Evolutionary conservation across 2,329 filamentous ascomycete genomes (phyloP), one percentile per base, ranked within the genome.

Genomic region (Colletotrichum lindemuthianum): DNA sequence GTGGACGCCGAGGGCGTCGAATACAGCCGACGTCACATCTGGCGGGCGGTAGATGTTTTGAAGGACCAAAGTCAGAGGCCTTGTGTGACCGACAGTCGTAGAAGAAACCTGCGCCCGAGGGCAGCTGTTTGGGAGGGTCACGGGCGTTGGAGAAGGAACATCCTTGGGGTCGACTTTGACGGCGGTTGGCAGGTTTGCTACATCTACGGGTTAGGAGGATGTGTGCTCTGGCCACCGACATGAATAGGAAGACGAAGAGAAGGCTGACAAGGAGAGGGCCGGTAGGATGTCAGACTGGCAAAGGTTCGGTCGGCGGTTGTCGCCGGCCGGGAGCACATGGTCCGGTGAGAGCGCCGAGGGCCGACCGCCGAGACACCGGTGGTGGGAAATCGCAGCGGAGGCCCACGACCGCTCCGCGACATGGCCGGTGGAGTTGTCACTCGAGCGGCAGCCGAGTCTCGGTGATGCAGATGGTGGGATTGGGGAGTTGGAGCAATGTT

Each of bases 1-100:
- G 69, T 87, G 81, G 37, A 88, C 77, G 5, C 86, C 86, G 41
- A 90, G 79, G 10, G 86, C 86, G 64, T 83, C 79, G 58, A 90
- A 83, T 65, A 88, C 82, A 44, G 79, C 70, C 45, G 82, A 72
- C 34, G 71, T 74, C 63, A 86, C 75, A 59, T 86, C 83, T 24
- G 75, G 72, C 3, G 85, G 83, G 43, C 87, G 83, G 57, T 86
- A 80, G 34, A 87, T 82, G 37, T 75, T 76, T 70, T 86, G 84
- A 39, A 90, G 77, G 45, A 88, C 72, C 51, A 77, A 73, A 15
- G 85, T 79, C 54, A 89, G 72, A 32, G 82, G 79, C 44, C 73
- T 68, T 4, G 75, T 64, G 33, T 70, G 61, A 40, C 74, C 70
- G 33, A 43, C 36, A 36, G 68, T 34, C 39, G 56, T 51, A n/a